Evolutionary conservation across 352 stramenopile species (phyloP).

Genomic region (Blastocystis sp.): DNA sequence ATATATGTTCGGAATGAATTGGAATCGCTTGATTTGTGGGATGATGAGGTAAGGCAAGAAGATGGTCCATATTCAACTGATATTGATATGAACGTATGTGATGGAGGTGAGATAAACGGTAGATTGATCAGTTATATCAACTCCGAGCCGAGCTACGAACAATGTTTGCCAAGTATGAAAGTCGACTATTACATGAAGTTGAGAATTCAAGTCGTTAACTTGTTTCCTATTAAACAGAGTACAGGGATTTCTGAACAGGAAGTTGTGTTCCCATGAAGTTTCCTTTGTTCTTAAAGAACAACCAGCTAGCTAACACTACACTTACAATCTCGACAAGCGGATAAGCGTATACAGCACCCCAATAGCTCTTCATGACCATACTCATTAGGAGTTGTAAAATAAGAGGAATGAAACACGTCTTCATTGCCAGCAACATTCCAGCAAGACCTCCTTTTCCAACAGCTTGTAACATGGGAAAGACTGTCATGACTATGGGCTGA

Average conservation of each 20-base stretch:
- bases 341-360: slow-evolving; percentile 66
- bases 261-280: slow-evolving; percentile 19
- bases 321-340: slow-evolving; percentile 37
- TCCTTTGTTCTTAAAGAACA: slow-evolving; percentile 34
- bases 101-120: background rate
- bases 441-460: slow-evolving; percentile 38
- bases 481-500: slow-evolving; percentile 33
- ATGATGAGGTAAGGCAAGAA: background rate
- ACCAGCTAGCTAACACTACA: slow-evolving; percentile 1
- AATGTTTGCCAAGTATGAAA: background rate
- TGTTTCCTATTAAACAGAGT: background rate
- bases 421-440: slow-evolving; percentile 52
- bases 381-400: slow-evolving; percentile 6
- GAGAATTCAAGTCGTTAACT: background rate
- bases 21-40: background rate
- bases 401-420: slow-evolving; percentile 42
- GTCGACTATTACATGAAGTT: background rate
- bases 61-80: too few relatives aligned
- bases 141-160: background rate
- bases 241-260: background rate
- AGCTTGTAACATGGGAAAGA: slow-evolving; percentile 60
- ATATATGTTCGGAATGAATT: background rate
- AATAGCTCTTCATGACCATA: slow-evolving; percentile 39
- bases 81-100: too few relatives aligned
- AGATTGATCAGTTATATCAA: background rate